Evolutionary conservation across 2,329 filamentous ascomycete genomes (phyloP).

Genomic region (Cryphonectria carpinicola): DNA sequence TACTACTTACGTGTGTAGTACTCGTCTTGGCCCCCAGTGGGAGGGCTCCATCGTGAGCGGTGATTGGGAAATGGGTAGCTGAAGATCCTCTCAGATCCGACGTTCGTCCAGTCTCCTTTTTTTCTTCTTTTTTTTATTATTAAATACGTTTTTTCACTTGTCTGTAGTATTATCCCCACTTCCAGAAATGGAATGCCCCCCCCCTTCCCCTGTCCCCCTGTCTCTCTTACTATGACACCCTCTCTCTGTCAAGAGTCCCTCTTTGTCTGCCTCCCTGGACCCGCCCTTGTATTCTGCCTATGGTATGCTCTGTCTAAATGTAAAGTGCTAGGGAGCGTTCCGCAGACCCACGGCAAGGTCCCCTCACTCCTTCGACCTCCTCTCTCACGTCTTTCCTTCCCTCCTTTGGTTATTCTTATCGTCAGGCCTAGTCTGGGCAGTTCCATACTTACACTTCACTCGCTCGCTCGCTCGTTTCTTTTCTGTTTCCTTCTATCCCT

Average conservation of each 20-base stretch:
- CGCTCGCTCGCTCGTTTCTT: neutral
- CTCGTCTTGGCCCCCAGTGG: neutral
- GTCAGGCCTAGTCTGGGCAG: constrained; percentile 8
- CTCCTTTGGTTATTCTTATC: constrained; percentile 11
- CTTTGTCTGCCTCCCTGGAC: constrained; percentile 19
- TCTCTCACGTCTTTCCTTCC: constrained; percentile 14
- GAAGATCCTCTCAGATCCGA: constrained; percentile 17
- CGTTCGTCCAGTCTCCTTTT: constrained; percentile 23
- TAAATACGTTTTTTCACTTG: neutral
- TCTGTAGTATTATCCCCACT: constrained; percentile 18
- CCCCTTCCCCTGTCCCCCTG: constrained; percentile 13
- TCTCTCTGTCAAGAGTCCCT: neutral
- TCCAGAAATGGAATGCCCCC: constrained; percentile 27
- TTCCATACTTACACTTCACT: constrained; percentile 3
- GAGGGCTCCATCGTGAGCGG: neutral
- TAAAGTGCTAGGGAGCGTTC: neutral
- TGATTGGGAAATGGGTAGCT: constrained; percentile 3
- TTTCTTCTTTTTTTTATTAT: too few relatives aligned
- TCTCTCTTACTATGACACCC: constrained; percentile 18
- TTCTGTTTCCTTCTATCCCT: constrained; percentile 10
- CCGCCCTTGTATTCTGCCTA: neutral
- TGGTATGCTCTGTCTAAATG: constrained; percentile 12
- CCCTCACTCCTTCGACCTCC: constrained; percentile 21
- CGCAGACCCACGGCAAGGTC: constrained; percentile 4
- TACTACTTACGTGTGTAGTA: neutral